Evolutionary conservation across 2,329 filamentous ascomycete species (phyloP).

Genomic region (Alternaria ventricosa): DNA sequence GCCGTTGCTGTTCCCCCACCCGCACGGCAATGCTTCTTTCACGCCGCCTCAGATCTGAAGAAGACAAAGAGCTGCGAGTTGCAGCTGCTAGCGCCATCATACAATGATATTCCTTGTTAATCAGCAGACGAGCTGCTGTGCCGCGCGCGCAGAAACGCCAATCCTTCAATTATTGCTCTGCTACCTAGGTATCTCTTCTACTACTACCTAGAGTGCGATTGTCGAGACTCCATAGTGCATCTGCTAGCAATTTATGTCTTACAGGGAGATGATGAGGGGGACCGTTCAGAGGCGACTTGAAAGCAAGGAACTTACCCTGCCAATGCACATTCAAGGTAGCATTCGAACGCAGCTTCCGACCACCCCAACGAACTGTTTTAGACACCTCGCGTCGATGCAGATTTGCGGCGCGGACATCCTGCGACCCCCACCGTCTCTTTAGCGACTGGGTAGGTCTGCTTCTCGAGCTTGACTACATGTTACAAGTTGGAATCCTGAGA

Average conservation of each 20-base stretch:
- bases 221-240: not conserved
- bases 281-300: not conserved
- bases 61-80: not conserved
- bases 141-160: not conserved
- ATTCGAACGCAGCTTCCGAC: not conserved
- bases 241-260: not conserved
- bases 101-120: not conserved
- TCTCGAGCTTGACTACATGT: not conserved
- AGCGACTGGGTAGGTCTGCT: not conserved
- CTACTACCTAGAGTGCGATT: not conserved
- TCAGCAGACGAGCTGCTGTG: not conserved
- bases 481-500: not conserved
- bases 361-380: not conserved
- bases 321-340: not conserved
- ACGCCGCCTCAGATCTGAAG: not conserved
- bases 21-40: not conserved
- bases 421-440: not conserved
- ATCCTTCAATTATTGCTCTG: not conserved
- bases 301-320: not conserved
- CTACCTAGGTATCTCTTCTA: not conserved
- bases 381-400: not conserved
- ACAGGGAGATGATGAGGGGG: not conserved
- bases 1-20: not conserved
- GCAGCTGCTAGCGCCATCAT: not conserved
- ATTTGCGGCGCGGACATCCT: not conserved